A percentile compares a stretch with the other conserved stretches of the same genome.
Conservation (phyloP, 805 yeast genomes). For the Wickerhamomyces chambardii region DNA sequence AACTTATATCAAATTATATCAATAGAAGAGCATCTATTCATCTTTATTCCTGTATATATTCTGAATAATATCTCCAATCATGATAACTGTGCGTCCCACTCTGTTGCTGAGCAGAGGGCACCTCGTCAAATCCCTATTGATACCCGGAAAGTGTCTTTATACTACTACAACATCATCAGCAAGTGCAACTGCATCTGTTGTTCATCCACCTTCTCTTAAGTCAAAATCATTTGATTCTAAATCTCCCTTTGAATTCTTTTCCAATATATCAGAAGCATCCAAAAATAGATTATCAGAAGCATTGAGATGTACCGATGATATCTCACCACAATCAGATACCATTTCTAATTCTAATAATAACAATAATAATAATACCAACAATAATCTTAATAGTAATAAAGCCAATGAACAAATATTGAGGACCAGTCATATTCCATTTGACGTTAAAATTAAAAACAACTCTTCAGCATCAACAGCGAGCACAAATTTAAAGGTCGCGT, state of each 20-base stretch:
- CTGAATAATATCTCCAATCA: too few relatives aligned
- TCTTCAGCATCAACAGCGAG: slow-evolving; percentile 4
- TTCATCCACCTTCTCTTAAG: too few relatives aligned
- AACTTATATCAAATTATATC: too few relatives aligned
- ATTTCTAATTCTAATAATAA: slow-evolving; percentile 9
- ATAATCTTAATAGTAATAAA: too few relatives aligned
- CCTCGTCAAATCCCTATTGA: not conserved
- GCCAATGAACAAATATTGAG: too few relatives aligned
- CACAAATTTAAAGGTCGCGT: too few relatives aligned
- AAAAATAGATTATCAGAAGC: slow-evolving; percentile 16
- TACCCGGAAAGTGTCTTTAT: not conserved
- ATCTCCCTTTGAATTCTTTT: slow-evolving; percentile 28
- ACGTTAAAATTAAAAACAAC: slow-evolving; percentile 34
- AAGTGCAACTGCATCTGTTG: too few relatives aligned
- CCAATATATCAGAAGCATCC: slow-evolving; percentile 17
- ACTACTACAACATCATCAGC: not conserved
- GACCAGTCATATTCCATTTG: slow-evolving; percentile 44
- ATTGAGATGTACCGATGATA: slow-evolving; percentile 24
- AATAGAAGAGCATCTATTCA: too few relatives aligned
- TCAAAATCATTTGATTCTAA: slow-evolving; percentile 3
- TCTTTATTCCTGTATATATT: too few relatives aligned
- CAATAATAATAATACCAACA: too few relatives aligned
- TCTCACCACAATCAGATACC: slow-evolving; percentile 6
- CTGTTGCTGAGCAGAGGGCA: too few relatives aligned
- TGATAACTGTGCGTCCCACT: too few relatives aligned